These are phyloP conservation scores for Botrytis elliptica DNA, from an alignment of 2,329 filamentous ascomycete species.

Conservation along the genomic window DNA sequence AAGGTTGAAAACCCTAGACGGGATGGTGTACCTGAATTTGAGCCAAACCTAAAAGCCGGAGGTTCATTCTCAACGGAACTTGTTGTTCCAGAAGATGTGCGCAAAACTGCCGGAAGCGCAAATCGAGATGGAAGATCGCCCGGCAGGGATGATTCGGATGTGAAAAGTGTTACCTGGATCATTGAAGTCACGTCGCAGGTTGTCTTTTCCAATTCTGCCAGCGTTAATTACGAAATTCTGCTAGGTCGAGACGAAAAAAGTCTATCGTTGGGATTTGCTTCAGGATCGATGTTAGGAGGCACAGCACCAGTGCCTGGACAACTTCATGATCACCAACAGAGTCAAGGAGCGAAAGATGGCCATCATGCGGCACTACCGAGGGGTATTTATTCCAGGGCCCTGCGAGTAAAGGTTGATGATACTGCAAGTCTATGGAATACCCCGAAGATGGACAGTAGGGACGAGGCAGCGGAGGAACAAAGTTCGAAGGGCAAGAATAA, in stretches of 20 bases:
- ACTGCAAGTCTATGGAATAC: slow-evolving; percentile 90
- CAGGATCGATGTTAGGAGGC: slow-evolving; percentile 42
- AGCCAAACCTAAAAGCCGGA: slow-evolving; percentile 94
- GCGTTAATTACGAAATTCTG: slow-evolving; percentile 83
- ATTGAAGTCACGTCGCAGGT: slow-evolving; percentile 91
- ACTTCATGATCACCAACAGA: slow-evolving; percentile 73
- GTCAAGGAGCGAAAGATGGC: slow-evolving; percentile 54
- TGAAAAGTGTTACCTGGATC: slow-evolving; percentile 73
- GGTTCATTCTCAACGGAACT: slow-evolving; percentile 81
- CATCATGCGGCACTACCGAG: slow-evolving; percentile 62
- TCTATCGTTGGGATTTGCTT: slow-evolving; percentile 59
- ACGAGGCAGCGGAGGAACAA: slow-evolving; percentile 36
- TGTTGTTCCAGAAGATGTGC: slow-evolving; percentile 74
- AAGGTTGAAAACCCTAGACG: slow-evolving; percentile 68
- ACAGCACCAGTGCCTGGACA: slow-evolving; percentile 57
- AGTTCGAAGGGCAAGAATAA: slow-evolving; percentile 31
- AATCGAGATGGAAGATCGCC: slow-evolving; percentile 43
- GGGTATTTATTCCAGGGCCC: slow-evolving; percentile 81
- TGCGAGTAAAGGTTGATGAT: slow-evolving; percentile 79
- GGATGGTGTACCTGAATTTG: slow-evolving; percentile 83
- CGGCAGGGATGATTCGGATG: slow-evolving; percentile 44
- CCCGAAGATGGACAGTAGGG: slow-evolving; percentile 72
- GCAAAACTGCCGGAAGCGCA: slow-evolving; percentile 57
- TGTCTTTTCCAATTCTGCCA: slow-evolving; percentile 85
- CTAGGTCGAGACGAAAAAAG: slow-evolving; percentile 85